Evolutionary conservation across 257 asterid genomes (phyloP).

Genomic region (Przewalskia tangutica): DNA sequence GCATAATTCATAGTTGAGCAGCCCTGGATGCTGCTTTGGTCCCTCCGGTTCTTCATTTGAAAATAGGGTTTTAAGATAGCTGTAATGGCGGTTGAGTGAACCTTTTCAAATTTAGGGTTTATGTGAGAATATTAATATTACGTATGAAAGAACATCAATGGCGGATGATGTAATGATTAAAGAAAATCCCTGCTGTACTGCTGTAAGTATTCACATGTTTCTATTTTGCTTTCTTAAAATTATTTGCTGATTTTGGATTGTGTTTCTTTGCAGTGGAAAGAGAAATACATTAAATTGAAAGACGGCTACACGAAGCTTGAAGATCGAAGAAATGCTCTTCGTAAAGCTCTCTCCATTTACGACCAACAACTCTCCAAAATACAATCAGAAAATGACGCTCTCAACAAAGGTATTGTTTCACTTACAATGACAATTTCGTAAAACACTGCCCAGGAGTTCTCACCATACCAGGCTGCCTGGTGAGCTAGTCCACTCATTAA

Average conservation of each 20-base stretch:
- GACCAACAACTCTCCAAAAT: conserved; percentile 19
- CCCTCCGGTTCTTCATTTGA: too few species aligned
- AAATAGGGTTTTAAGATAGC: too few species aligned
- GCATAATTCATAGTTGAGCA: too few species aligned
- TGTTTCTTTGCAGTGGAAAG: conserved; percentile 37
- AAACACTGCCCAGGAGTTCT: neutral
- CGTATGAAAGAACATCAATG: conserved; percentile 19
- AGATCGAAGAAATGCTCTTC: conserved; percentile 31
- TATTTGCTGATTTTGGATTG: neutral
- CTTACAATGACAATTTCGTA: neutral
- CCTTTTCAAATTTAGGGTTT: too few species aligned
- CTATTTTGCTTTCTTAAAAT: neutral
- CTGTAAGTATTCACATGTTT: conserved; percentile 21
- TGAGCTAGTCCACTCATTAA: neutral
- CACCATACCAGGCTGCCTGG: neutral
- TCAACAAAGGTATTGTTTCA: conserved; percentile 40
- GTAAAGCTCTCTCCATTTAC: conserved; percentile 19
- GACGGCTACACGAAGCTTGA: conserved; percentile 34
- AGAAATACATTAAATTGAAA: conserved; percentile 37
- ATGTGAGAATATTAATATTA: too few species aligned
- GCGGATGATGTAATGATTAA: conserved; percentile 40
- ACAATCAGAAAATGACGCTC: conserved; percentile 36
- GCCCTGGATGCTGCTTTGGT: too few species aligned
- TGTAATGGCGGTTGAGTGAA: too few species aligned
- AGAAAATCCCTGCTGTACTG: conserved; percentile 47